A percentile compares a stretch with the other conserved stretches of the same genome.
Conservation (phyloP, 2,329 filamentous ascomycete species). For the Cadophora sp. region DNA sequence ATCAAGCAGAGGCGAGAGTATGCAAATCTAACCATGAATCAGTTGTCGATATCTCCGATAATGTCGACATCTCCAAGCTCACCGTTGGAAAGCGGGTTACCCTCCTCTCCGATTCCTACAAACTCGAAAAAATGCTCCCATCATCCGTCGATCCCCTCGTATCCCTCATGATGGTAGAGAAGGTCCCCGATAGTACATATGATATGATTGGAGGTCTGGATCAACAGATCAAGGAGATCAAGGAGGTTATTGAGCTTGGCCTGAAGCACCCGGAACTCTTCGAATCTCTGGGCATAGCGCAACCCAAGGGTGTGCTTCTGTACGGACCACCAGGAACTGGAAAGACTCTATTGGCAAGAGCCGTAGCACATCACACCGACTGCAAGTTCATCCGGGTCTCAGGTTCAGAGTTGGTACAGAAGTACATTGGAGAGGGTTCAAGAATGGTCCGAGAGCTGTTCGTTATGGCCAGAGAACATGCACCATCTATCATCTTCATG, state of each 20-base stretch:
- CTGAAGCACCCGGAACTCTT: conserved; percentile 98
- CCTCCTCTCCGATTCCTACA: conserved; percentile 95
- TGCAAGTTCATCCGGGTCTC: conserved; percentile 99
- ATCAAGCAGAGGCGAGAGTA: not conserved
- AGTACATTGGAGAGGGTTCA: conserved; percentile 98
- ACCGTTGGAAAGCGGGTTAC: conserved; percentile 98
- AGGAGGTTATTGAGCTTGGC: conserved; percentile 98
- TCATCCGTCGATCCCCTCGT: conserved; percentile 98
- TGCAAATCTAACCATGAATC: conserved; percentile 32
- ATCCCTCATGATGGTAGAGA: conserved; percentile 99
- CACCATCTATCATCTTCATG: conserved; percentile 99
- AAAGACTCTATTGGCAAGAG: conserved; percentile 93
- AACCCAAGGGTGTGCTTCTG: conserved; percentile 95
- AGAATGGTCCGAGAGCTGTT: conserved; percentile 99
- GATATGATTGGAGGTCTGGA: conserved; percentile 99
- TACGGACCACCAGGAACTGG: conserved; percentile 97
- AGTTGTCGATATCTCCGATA: conserved; percentile 97
- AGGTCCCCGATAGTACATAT: conserved; percentile 99
- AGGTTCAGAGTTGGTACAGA: conserved; percentile 95
- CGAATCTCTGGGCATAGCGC: conserved; percentile 97
- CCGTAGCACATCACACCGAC: conserved; percentile 97
- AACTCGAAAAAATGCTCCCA: conserved; percentile 97
- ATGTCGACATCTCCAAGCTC: conserved; percentile 93
- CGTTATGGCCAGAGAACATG: conserved; percentile 98
- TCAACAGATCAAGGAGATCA: conserved; percentile 99